Base-by-base conservation (phyloP, 192 early-diverging fungal species). In the Rhizoclosmatium sp. region DNA sequence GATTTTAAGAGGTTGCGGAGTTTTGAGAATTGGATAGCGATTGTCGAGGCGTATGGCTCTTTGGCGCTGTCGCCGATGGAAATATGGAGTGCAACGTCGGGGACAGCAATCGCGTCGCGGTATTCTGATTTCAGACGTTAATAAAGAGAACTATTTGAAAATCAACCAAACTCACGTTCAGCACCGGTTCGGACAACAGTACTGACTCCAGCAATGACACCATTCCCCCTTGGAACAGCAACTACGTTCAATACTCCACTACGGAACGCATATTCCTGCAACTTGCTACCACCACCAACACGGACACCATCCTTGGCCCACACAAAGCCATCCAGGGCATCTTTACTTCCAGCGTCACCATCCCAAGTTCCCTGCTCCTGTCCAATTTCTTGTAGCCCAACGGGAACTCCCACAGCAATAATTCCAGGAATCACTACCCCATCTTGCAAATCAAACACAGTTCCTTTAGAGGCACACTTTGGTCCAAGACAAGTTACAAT, bases 141-240 rank as follows among this genome's bases (percentile, higher is more conserved):
- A 84, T 93, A 94, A 3, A 88, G 88, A 71, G 83, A 86, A 71
- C 87, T 88, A 51, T 54, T 54, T 54, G 0, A 7, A 12, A 12
- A 54, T 54, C 61, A 69, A 42, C 19, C 7, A n/a, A 68, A 79
- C 68, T 85, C 77, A 82, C 85, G 75, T 47, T 87, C 69, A 39
- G 88, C 88, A 67, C 88, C 92, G 23, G 89, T 91, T 44, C 88
- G 82, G 84, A 94, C 94, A 9, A 89, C 91, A 79, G 85, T 87
- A 75, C 89, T 89, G 46, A 91, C 66, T 31, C 93, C 94, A 42
- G 77, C 73, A n/a, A 93, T 70, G n/a, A 92, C 76, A 3, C 87
- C 86, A 21, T 71, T 39, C 2, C 90, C 85, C 21, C 79, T 54
- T 19, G 92, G 92, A 3, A 87, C 76, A 65, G 91, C 88, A 62